Evolutionary conservation across 257 asterid genomes (phyloP).

Genomic region (Rehmannia glutinosa): DNA sequence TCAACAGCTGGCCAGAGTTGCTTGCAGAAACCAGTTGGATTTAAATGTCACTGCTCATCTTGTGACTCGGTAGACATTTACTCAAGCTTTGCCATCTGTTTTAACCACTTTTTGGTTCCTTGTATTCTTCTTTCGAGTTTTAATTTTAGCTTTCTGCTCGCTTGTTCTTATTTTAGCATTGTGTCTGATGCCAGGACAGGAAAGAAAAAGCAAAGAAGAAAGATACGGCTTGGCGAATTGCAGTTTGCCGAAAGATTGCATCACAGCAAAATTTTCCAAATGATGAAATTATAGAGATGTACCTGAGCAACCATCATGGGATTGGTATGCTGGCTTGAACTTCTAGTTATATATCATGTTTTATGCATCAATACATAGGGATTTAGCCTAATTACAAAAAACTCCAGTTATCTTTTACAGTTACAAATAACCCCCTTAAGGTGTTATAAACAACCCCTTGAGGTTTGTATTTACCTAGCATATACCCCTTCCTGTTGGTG

Average conservation of each 20-base stretch:
- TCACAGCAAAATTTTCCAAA: slow-evolving; percentile 63
- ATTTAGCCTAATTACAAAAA: neutral
- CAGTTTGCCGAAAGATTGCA: slow-evolving; percentile 69
- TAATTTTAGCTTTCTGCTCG: neutral
- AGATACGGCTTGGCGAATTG: slow-evolving; percentile 54
- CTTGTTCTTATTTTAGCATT: slow-evolving; percentile 12
- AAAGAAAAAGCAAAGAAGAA: slow-evolving; percentile 59
- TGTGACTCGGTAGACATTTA: slow-evolving; percentile 56
- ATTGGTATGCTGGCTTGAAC: slow-evolving; percentile 49
- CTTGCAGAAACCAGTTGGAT: slow-evolving; percentile 54
- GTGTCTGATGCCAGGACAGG: slow-evolving; percentile 53
- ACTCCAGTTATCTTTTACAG: too few species aligned
- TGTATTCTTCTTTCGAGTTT: neutral
- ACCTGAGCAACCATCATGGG: slow-evolving; percentile 43
- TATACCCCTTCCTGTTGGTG: too few species aligned
- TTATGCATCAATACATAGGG: too few species aligned
- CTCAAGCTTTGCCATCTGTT: neutral
- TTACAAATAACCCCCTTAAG: too few species aligned
- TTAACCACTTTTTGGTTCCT: neutral
- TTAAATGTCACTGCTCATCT: slow-evolving; percentile 66
- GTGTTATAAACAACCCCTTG: too few species aligned
- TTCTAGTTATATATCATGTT: too few species aligned
- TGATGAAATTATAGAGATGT: slow-evolving; percentile 63
- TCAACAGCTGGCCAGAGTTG: slow-evolving; percentile 53
- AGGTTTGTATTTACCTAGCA: too few species aligned